phyloP scores from a whole-genome alignment of 2,329 filamentous ascomycete genomes.

The Monosporascus cannonballus region DNA sequence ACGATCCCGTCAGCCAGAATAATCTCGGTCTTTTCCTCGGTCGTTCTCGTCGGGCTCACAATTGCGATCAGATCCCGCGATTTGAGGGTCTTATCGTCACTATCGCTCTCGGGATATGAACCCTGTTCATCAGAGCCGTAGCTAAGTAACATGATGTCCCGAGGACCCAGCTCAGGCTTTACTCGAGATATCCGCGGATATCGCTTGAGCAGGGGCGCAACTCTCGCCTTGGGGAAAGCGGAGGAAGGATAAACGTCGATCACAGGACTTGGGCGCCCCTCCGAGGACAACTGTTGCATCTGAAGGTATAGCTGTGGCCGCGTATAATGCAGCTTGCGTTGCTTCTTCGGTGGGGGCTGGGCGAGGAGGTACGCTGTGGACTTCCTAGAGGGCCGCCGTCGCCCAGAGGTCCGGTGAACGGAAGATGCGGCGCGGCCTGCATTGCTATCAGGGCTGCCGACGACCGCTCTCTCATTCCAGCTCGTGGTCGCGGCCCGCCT shows the following conservation, averaged over 20 bases:
- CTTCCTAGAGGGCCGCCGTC: conserved; percentile 42
- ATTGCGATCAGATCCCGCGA: conserved; percentile 56
- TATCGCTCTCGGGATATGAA: conserved; percentile 27
- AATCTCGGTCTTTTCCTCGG: conserved; percentile 56
- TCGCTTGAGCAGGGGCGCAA: conserved; percentile 52
- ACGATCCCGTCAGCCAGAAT: conserved; percentile 57
- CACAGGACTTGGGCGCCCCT: conserved; percentile 57
- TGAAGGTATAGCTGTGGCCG: conserved; percentile 63
- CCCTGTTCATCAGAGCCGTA: conserved; percentile 54
- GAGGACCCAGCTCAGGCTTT: conserved; percentile 57
- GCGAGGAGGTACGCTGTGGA: conserved; percentile 63
- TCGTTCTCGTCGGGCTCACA: conserved; percentile 54
- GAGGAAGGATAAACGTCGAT: conserved; percentile 70
- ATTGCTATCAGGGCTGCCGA: conserved; percentile 41
- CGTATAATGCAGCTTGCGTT: conserved; percentile 60
- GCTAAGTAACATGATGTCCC: conserved; percentile 65
- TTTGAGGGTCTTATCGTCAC: conserved; percentile 35
- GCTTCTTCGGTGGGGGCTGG: conserved; percentile 55
- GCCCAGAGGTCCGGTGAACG: conserved; percentile 24
- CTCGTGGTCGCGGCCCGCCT: conserved; percentile 28
- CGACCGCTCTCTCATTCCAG: conserved; percentile 42
- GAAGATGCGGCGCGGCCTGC: conserved; percentile 34
- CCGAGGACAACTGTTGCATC: conserved; percentile 58
- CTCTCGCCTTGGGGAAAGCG: conserved; percentile 49
- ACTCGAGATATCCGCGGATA: conserved; percentile 60